Evolutionary conservation across 2,329 filamentous ascomycete genomes (phyloP).

Genomic region (Drechslera avenae): DNA sequence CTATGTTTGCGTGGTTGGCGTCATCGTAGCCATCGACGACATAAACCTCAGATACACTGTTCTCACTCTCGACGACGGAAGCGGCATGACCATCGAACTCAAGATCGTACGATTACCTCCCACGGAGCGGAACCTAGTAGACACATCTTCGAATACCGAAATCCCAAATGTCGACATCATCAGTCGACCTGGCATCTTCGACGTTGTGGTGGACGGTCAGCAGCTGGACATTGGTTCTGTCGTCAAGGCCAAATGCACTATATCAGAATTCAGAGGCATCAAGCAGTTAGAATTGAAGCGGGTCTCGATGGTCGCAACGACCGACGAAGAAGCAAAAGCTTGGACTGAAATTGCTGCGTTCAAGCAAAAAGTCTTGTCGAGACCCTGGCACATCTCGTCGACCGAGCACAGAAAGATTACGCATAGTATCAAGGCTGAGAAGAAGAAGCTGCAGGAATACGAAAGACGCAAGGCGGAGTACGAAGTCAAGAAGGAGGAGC

Average conservation of each 20-base stretch:
- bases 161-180: slow-evolving; percentile 49
- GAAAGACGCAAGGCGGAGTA: slow-evolving; percentile 44
- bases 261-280: slow-evolving; percentile 56
- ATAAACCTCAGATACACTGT: slow-evolving; percentile 50
- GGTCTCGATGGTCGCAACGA: slow-evolving; percentile 55
- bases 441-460: slow-evolving; percentile 46
- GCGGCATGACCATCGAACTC: slow-evolving; percentile 63
- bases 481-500: slow-evolving; percentile 40
- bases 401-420: slow-evolving; percentile 53
- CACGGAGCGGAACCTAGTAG: slow-evolving; percentile 29
- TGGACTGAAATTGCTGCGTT: slow-evolving; percentile 59
- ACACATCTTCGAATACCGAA: slow-evolving; percentile 43
- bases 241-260: slow-evolving; percentile 62
- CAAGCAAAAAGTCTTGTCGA: slow-evolving; percentile 55
- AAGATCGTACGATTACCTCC: slow-evolving; percentile 52
- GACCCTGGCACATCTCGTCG: slow-evolving; percentile 59
- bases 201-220: slow-evolving; percentile 43
- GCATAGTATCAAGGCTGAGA: slow-evolving; percentile 46
- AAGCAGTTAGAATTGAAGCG: slow-evolving; percentile 63
- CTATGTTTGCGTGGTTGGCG: slow-evolving; percentile 53
- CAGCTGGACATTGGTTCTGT: slow-evolving; percentile 55
- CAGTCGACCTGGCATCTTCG: slow-evolving; percentile 48
- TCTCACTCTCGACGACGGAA: slow-evolving; percentile 66
- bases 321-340: slow-evolving; percentile 60
- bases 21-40: slow-evolving; percentile 53